Base-by-base conservation (phyloP, 352 stramenopile species). In the Pythium apleroticum region DNA sequence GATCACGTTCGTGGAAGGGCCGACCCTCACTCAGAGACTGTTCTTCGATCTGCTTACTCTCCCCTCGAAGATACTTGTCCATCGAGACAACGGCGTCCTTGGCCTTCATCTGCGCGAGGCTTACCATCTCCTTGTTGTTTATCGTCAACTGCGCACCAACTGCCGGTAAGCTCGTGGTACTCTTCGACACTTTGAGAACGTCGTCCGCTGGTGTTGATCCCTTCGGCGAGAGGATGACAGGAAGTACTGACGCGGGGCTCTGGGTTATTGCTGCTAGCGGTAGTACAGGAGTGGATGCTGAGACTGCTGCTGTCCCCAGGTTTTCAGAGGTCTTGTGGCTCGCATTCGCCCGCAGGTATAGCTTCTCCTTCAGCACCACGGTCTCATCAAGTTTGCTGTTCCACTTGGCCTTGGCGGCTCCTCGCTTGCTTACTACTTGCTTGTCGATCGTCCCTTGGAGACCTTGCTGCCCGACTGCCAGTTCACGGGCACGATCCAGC, bases 401-500 rank as follows among this genome's bases (percentile, higher is more conserved):
- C 75, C 74, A 87, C 39, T 81, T 84, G 0, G 78, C 62, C 15
- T 81, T 69, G 6, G 85, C 65, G 27, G 81, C 37, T 24, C 52
- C 25, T 27, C 58, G 65, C 41, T 65, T 65, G 4, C 7, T 33
- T 1, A 57, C 45, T 1, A 37, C 30, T 33, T 66, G 57, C n/a
- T 52, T 55, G 17, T 65, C 52, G 0, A 59, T 46, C 1, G 52
- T 25, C 0, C 22, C 45, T 39, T 66, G 65, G 8, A 66, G 39
- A 20, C 39, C 57, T 12, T 57, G 31, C 10, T 55, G 52, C 1
- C 9, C 39, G 12, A 63, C 28, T 10, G 65, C 57, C 20, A 70
- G 50, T 31, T 70, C 68, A 2, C 92, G 72, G 2, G 86, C 81
- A 24, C 83, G 74, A 63, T 96, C 89, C 20, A 98, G 72, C 43